Percentiles rank a stretch among this genome's conserved stretches.
phyloP scores from a whole-genome alignment of 306 rosid species.

The Cucurbita moschata region DNA sequence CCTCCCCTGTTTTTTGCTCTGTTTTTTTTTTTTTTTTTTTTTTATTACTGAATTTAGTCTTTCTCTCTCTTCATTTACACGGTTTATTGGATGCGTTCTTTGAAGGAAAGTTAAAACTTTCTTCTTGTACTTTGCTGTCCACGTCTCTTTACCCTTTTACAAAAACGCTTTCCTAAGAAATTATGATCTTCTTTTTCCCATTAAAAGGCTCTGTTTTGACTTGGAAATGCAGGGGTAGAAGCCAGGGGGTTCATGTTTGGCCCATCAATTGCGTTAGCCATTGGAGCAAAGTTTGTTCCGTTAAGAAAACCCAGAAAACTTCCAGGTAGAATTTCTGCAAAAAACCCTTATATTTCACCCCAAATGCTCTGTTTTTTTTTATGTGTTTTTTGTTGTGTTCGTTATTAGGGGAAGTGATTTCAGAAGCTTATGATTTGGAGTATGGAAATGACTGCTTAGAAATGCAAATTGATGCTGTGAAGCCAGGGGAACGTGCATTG shows the following conservation, averaged over 20 bases:
- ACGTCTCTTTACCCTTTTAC: conserved; percentile 1
- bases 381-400: neutral
- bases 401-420: conserved; percentile 51
- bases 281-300: conserved; percentile 96
- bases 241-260: conserved; percentile 98
- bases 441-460: conserved; percentile 84
- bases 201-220: too few species aligned
- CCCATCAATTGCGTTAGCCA: conserved; percentile 74
- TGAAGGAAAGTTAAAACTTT: neutral
- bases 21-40: neutral
- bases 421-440: conserved; percentile 72
- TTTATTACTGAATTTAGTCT: neutral
- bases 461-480: conserved; percentile 79
- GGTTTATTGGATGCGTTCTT: neutral
- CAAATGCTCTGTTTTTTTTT: neutral
- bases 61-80: neutral
- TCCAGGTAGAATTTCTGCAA: conserved; percentile 40
- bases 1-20: neutral
- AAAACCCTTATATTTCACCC: neutral
- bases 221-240: conserved; percentile 52
- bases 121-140: conserved; percentile 8
- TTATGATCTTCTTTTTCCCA: neutral
- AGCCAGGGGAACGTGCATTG: conserved; percentile 68
- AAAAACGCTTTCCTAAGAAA: neutral
- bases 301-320: conserved; percentile 91